Percentiles rank a stretch among this genome's conserved stretches.
Conservation (phyloP, 2,329 filamentous ascomycete genomes). For the Cladosporium sp. region DNA sequence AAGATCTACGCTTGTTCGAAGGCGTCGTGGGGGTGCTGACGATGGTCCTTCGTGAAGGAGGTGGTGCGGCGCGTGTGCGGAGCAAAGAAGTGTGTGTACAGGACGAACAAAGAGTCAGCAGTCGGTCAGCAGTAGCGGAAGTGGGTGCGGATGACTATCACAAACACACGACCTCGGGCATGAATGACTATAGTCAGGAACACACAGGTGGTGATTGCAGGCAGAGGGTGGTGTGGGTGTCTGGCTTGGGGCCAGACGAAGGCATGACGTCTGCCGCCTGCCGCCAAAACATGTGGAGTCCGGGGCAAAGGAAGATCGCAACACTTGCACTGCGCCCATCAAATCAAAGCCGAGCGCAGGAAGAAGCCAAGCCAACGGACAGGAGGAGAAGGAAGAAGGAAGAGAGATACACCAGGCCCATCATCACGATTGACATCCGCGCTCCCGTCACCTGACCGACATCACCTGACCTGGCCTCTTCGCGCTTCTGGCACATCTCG, state of each 20-base stretch:
- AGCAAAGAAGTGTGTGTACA: background rate
- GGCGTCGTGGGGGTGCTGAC: background rate
- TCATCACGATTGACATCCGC: background rate
- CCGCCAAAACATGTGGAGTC: slow-evolving; percentile 2
- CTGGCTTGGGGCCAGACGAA: background rate
- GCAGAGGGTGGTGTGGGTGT: too few relatives aligned
- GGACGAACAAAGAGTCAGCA: background rate
- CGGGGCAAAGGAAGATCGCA: slow-evolving; percentile 16
- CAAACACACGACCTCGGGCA: slow-evolving; percentile 11
- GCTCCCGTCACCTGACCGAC: background rate
- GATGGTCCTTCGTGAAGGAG: background rate
- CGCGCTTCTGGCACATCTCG: background rate
- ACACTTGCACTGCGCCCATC: background rate
- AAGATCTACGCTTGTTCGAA: background rate
- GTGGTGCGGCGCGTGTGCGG: background rate
- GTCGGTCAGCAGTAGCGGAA: background rate
- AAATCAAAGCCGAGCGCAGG: background rate
- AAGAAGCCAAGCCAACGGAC: background rate
- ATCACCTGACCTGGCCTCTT: background rate
- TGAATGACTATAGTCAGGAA: background rate
- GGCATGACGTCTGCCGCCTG: slow-evolving; percentile 8
- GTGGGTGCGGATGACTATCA: background rate
- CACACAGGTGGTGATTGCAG: background rate
- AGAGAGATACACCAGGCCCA: background rate
- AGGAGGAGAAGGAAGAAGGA: background rate